phyloP scores from a whole-genome alignment of 139 green algal species.

The Chlamydomonas eustigma region DNA sequence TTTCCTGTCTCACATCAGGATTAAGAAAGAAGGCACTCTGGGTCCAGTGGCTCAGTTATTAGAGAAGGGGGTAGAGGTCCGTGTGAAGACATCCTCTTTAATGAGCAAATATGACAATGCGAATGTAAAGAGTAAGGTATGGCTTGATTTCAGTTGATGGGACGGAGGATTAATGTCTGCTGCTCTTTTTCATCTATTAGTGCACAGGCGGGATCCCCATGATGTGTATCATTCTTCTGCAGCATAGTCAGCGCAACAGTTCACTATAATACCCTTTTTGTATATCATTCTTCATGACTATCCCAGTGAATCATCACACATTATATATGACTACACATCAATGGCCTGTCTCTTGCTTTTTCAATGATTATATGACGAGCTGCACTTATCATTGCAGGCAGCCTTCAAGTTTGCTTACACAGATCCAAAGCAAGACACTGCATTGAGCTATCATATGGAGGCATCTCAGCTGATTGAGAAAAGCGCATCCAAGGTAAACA shows the following conservation, averaged over 20 bases:
- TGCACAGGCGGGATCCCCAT: too few relatives aligned
- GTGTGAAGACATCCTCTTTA: too few relatives aligned
- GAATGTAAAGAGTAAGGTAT: too few relatives aligned
- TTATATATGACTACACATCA: not conserved
- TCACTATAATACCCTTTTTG: not conserved
- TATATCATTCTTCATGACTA: not conserved
- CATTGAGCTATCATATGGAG: slow-evolving; percentile 35
- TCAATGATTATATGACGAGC: not conserved
- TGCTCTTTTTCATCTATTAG: too few relatives aligned
- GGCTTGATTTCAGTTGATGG: too few relatives aligned
- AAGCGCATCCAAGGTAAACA: not conserved
- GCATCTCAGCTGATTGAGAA: not conserved
- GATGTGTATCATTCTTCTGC: too few relatives aligned
- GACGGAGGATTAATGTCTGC: too few relatives aligned
- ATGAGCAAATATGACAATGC: too few relatives aligned
- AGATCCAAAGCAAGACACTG: slow-evolving; percentile 52
- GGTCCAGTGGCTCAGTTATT: too few relatives aligned
- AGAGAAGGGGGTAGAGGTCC: too few relatives aligned
- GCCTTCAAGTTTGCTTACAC: slow-evolving; percentile 51
- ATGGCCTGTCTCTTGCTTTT: not conserved
- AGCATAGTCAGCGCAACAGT: not conserved
- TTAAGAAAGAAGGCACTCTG: too few relatives aligned
- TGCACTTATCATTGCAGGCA: not conserved
- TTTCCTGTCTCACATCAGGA: too few relatives aligned
- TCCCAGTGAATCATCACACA: not conserved